Evolutionary conservation across 768 basidiomycete genomes (phyloP), one percentile per base, ranked within the genome.

Genomic region (Kwoniella dendrophila): DNA sequence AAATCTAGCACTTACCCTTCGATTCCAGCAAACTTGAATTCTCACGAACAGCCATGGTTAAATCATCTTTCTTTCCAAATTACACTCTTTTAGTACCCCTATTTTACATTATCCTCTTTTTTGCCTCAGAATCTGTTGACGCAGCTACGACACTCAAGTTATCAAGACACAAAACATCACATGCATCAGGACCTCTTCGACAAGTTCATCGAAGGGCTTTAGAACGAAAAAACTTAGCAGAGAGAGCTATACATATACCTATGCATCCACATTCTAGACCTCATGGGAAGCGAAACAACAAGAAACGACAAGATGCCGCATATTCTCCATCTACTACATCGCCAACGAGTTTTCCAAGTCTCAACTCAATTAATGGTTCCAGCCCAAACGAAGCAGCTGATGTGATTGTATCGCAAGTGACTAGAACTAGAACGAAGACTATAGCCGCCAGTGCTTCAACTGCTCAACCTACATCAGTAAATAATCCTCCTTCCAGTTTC

Each of bases 61-160:
- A 40, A 40, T 40, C 38, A 16, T 20, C 20, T 40, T 16, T 40
- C n/a, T n/a, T 24, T 10, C 43, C 43, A 44, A 10, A 22, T 44
- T n/a, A 44, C 12, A 24, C 11, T 44, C n/a, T 10, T 24, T 20
- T 44, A 10, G 12, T 24, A n/a, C 43, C 24, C 3, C 43, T 24
- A 4, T 10, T 8, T 18, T n/a, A n/a, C n/a, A n/a, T n/a, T n/a
- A n/a, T n/a, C n/a, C n/a, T n/a, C n/a, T n/a, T n/a, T n/a, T n/a
- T n/a, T n/a, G n/a, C n/a, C n/a, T n/a, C n/a, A n/a, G n/a, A n/a
- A n/a, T n/a, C n/a, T n/a, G n/a, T n/a, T n/a, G n/a, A n/a, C n/a
- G 47, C 32, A 6, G 56, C 56, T 10, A 58, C 56, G 26, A 40
- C 56, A 32, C 47, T 58, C 45, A 58, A 58, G 32, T 34, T 58